Evolutionary conservation across 495 filamentous ascomycete species (phyloP).

Genomic region (Corynascus novoguineensis): DNA sequence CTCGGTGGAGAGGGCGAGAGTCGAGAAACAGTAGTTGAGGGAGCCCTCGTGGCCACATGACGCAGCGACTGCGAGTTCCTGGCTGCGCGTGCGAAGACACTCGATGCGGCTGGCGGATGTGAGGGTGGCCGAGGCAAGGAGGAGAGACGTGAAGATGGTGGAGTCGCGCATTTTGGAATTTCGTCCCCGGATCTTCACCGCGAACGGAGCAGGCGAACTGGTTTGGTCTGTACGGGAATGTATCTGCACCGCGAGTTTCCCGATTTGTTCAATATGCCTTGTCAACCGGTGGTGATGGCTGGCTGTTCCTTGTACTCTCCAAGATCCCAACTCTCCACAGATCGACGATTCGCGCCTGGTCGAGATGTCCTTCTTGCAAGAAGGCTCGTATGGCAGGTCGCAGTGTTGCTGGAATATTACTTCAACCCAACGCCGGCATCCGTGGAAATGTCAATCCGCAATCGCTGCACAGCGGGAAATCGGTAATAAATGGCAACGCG

Average conservation of each 20-base stretch:
- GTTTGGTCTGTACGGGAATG: neutral
- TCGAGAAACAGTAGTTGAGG: conserved; percentile 35
- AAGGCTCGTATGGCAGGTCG: neutral
- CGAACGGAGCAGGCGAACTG: neutral
- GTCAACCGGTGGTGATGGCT: neutral
- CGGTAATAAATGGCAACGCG: neutral
- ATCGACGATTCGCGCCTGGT: neutral
- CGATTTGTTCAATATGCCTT: neutral
- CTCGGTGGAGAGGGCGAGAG: conserved; percentile 10
- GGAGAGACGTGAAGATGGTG: conserved; percentile 14
- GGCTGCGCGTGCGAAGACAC: conserved; percentile 32
- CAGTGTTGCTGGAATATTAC: neutral
- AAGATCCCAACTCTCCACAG: neutral
- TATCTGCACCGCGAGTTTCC: neutral
- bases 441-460: neutral
- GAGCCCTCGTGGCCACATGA: conserved; percentile 36
- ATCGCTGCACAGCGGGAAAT: neutral
- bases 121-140: conserved; percentile 16
- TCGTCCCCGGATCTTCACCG: neutral
- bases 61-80: conserved; percentile 27
- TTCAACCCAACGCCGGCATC: neutral
- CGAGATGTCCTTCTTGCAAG: neutral
- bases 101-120: conserved; percentile 18
- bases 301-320: neutral
- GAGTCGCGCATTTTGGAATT: conserved; percentile 15